phyloP scores from a whole-genome alignment of 2,329 filamentous ascomycete species.

The Fusarium lyarnte region DNA sequence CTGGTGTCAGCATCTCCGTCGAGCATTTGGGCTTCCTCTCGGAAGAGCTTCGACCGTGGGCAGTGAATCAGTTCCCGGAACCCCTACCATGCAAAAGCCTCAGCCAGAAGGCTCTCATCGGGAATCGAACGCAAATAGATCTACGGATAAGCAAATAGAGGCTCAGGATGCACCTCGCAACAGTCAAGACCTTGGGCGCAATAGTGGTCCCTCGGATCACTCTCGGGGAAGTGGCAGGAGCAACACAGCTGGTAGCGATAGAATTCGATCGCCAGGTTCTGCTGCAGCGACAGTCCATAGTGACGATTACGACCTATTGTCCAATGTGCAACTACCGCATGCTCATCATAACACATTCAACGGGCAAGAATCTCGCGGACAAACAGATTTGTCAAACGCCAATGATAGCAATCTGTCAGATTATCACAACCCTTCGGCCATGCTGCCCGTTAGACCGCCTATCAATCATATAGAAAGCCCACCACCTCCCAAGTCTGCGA shows the following conservation, averaged over 20 bases:
- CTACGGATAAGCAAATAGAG: neutral
- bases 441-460: slow-evolving; percentile 28
- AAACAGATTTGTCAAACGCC: neutral
- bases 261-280: slow-evolving; percentile 39
- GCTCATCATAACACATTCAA: neutral
- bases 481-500: neutral
- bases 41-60: slow-evolving; percentile 51
- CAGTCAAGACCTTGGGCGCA: neutral
- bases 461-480: slow-evolving; percentile 4
- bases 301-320: slow-evolving; percentile 46
- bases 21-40: slow-evolving; percentile 42
- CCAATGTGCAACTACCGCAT: neutral
- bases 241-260: neutral
- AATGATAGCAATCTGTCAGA: slow-evolving; percentile 12
- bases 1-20: slow-evolving; percentile 44
- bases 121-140: neutral
- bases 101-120: neutral
- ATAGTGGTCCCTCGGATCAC: neutral
- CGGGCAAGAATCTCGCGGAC: neutral
- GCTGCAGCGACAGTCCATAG: slow-evolving; percentile 50
- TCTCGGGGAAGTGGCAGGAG: neutral
- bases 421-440: slow-evolving; percentile 22
- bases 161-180: neutral
- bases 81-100: slow-evolving; percentile 4
- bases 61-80: slow-evolving; percentile 36